Conservation (phyloP, 805 yeast species). For the Grigorovia yakushimaensis region DNA sequence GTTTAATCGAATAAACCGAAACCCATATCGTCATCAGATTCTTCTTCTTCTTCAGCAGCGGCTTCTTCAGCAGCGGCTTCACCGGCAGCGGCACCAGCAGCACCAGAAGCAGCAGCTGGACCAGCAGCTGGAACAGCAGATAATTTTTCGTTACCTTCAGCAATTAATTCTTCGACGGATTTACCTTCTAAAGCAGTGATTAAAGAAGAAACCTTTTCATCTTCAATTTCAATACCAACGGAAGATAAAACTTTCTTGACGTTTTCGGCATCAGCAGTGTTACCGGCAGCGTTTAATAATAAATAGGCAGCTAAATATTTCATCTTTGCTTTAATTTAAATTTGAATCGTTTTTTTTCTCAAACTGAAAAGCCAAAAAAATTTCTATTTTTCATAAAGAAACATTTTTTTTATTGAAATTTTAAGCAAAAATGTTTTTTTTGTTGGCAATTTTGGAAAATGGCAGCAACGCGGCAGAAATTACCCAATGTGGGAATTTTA, state of each 20-base stretch:
- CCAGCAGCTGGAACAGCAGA: slow-evolving; percentile 98
- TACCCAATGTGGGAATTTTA: no score
- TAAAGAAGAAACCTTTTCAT: slow-evolving; percentile 71
- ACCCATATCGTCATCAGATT: slow-evolving; percentile 82
- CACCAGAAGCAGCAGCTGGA: slow-evolving; percentile 74
- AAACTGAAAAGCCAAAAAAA: no score
- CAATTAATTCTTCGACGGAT: slow-evolving; percentile 77
- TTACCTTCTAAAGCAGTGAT: slow-evolving; percentile 88
- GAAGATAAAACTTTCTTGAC: slow-evolving; percentile 81
- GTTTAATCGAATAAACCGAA: slow-evolving; percentile 95
- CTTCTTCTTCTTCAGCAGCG: slow-evolving; percentile 53
- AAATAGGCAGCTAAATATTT: slow-evolving; percentile 99
- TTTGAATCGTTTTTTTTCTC: neutral
- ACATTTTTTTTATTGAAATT: no score
- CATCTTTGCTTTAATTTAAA: slow-evolving; percentile 34
- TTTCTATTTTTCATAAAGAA: no score
- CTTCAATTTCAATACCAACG: slow-evolving; percentile 94
- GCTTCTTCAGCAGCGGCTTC: slow-evolving; percentile 38
- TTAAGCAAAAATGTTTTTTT: no score
- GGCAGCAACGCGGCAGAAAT: no score
- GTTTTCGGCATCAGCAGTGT: slow-evolving; percentile 89
- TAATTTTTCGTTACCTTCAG: slow-evolving; percentile 92
- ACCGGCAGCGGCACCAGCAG: slow-evolving; percentile 38
- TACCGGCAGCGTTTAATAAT: slow-evolving; percentile 94
- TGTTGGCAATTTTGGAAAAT: no score